These are phyloP conservation scores for Apiotrichum veenhuisii DNA, from an alignment of 1,284 basidiomycete species.

Conservation along the genomic window DNA sequence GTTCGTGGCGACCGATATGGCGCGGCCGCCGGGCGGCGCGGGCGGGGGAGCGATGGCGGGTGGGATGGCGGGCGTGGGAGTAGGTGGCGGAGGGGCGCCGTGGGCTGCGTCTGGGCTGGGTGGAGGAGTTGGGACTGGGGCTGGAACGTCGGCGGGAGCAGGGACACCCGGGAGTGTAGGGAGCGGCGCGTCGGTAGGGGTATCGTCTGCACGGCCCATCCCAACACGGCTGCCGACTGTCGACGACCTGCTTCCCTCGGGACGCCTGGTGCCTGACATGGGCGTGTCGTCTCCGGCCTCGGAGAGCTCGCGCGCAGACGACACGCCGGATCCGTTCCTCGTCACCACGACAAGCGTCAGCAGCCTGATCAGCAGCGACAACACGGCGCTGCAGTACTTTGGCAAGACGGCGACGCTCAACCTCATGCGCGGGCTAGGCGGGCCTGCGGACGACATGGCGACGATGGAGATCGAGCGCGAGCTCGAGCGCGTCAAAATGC, in stretches of 20 bases:
- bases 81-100: too few relatives aligned
- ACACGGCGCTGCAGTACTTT: background rate
- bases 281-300: background rate
- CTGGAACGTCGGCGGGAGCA: background rate
- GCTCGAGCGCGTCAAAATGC: slow-evolving; percentile 9
- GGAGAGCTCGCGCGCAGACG: background rate
- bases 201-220: background rate
- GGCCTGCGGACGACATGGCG: background rate
- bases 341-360: background rate
- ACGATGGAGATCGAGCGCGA: background rate
- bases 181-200: background rate
- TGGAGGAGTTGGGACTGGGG: background rate
- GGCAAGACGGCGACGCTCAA: background rate
- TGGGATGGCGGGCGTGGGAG: background rate
- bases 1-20: background rate
- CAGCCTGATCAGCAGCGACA: background rate
- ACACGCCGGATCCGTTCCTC: background rate
- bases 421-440: background rate
- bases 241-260: background rate
- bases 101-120: background rate
- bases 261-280: background rate
- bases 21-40: background rate
- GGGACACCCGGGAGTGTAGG: background rate
- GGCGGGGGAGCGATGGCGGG: background rate
- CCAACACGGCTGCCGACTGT: background rate